Conservation (phyloP, 805 yeast species). For the Starmerella kuoi region DNA sequence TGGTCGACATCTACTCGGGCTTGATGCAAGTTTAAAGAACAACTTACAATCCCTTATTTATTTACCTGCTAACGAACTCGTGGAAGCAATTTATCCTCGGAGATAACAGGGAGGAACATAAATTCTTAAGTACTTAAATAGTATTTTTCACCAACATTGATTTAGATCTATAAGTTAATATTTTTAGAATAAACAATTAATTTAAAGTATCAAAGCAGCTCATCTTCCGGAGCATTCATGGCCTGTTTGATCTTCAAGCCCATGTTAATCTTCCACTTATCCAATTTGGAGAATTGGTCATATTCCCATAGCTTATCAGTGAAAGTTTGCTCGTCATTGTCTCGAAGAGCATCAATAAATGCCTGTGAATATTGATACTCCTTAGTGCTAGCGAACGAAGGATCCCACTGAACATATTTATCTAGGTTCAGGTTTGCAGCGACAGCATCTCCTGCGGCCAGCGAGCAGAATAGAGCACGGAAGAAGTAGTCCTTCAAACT, state of each 20-base stretch:
- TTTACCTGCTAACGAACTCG: too few species aligned
- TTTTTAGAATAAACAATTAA: too few species aligned
- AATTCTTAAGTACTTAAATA: too few species aligned
- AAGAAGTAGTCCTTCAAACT: constrained; percentile 82
- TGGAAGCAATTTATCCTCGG: too few species aligned
- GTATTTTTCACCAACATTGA: too few species aligned
- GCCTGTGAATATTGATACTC: constrained; percentile 60
- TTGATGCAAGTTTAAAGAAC: too few species aligned
- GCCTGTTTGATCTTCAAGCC: constrained; percentile 68
- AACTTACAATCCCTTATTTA: too few species aligned
- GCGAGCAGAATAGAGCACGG: constrained; percentile 67
- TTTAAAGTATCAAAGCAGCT: constrained; percentile 28
- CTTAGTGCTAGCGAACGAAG: constrained; percentile 49
- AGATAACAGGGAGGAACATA: too few species aligned
- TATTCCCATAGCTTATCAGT: constrained; percentile 65
- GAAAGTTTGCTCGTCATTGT: constrained; percentile 67
- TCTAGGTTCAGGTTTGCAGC: constrained; percentile 68
- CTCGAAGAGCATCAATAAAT: constrained; percentile 59
- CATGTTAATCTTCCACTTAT: constrained; percentile 78
- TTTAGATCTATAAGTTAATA: too few species aligned
- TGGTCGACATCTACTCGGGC: too few species aligned
- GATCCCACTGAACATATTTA: constrained; percentile 57
- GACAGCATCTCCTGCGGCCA: constrained; percentile 73
- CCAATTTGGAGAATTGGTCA: constrained; percentile 80
- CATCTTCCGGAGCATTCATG: constrained; percentile 63